Evolutionary conservation across 345 rosid genomes (phyloP).

Genomic region (Populus nigra): DNA sequence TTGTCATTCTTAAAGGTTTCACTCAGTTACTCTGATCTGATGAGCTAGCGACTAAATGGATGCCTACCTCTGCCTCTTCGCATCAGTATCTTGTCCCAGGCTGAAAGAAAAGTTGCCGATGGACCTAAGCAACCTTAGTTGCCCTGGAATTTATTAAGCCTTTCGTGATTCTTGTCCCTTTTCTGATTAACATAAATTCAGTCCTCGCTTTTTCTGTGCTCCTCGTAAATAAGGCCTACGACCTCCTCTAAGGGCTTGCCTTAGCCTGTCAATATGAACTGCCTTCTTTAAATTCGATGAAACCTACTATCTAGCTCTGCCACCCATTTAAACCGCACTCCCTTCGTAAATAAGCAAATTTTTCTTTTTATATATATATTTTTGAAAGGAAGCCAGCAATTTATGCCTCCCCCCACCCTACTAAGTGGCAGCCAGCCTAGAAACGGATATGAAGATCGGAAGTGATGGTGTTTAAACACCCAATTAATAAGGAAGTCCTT

Average conservation of each 20-base stretch:
- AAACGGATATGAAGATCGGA: too few relatives aligned
- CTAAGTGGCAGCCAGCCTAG: too few relatives aligned
- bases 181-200: not conserved
- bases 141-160: not conserved
- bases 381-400: too few relatives aligned
- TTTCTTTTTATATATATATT: too few relatives aligned
- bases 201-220: not conserved
- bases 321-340: not conserved
- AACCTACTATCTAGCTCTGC: not conserved
- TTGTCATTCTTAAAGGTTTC: not conserved
- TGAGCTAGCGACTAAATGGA: not conserved
- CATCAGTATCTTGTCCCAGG: not conserved
- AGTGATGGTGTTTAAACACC: too few relatives aligned
- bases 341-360: not conserved
- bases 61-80: not conserved
- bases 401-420: too few relatives aligned
- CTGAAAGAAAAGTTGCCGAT: too few relatives aligned
- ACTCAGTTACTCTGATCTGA: not conserved
- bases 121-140: not conserved
- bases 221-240: not conserved
- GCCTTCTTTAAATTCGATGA: not conserved
- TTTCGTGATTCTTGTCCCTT: not conserved
- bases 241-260: not conserved
- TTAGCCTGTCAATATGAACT: not conserved
- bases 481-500: too few relatives aligned